A percentile compares a stretch with the other conserved stretches of the same genome.
These are phyloP conservation scores for Cydonia oblonga DNA, from an alignment of 331 rosid species.

Conservation along the genomic window DNA sequence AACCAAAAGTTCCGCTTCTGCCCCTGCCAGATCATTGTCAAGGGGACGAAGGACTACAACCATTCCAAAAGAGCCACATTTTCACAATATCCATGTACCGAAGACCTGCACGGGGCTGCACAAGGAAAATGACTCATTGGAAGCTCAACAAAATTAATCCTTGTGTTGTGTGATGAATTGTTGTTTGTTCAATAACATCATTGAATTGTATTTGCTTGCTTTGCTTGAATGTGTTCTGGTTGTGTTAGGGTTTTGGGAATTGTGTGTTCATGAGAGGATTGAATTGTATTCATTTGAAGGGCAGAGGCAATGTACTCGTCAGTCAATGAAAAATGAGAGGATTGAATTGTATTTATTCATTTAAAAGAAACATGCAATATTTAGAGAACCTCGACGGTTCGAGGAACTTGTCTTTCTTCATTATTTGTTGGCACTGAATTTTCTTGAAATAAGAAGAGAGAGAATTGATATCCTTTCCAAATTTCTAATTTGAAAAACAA, in stretches of 20 bases:
- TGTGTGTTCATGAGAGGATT: not conserved
- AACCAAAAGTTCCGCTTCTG: conserved; percentile 6
- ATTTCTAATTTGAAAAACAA: too few species aligned
- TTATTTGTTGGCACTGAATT: not conserved
- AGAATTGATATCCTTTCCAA: not conserved
- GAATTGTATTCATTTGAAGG: too few species aligned
- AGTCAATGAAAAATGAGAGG: too few species aligned
- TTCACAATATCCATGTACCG: conserved; percentile 38
- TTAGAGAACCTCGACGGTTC: not conserved
- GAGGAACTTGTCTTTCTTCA: not conserved
- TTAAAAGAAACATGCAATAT: not conserved
- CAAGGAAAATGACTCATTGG: conserved; percentile 17
- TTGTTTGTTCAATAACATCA: conserved; percentile 54
- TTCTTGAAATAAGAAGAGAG: too few species aligned
- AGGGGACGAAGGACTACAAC: conserved; percentile 41
- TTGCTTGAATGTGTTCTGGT: too few species aligned
- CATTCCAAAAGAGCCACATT: conserved; percentile 55
- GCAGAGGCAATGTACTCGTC: too few species aligned
- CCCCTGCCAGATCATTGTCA: conserved; percentile 23
- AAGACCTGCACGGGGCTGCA: conserved; percentile 36
- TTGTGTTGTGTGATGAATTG: conserved; percentile 2
- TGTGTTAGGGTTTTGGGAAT: too few species aligned
- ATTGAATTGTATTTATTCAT: not conserved
- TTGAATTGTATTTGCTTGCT: conserved; percentile 37
- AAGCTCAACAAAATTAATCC: not conserved